phyloP scores from a whole-genome alignment of 176 grass and related monocot genomes.

The Coix lacrymajobi region DNA sequence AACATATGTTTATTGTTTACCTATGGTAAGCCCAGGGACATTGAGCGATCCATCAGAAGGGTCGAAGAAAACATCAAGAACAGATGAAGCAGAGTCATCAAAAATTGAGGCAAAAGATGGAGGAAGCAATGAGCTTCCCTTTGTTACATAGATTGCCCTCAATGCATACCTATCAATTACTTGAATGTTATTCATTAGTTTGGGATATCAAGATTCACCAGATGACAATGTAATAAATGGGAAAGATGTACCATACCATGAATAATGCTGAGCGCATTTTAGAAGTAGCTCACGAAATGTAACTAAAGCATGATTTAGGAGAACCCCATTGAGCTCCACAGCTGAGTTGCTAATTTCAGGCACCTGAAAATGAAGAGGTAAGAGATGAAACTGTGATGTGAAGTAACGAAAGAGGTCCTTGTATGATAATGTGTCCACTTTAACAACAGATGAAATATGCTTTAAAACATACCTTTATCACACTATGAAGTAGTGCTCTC shows the following conservation, averaged over 20 bases:
- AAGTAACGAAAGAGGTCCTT: neutral
- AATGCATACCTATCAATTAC: constrained; percentile 60
- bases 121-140: constrained; percentile 78
- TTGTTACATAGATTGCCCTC: constrained; percentile 75
- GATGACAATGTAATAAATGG: neutral
- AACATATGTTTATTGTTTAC: constrained; percentile 44
- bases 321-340: constrained; percentile 84
- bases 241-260: constrained; percentile 64
- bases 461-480: constrained; percentile 57
- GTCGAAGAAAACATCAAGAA: constrained; percentile 95
- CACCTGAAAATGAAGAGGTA: constrained; percentile 38
- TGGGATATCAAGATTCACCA: neutral
- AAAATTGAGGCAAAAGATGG: constrained; percentile 90
- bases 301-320: constrained; percentile 86
- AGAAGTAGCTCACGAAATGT: constrained; percentile 77
- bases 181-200: constrained; percentile 13
- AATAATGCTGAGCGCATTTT: constrained; percentile 91
- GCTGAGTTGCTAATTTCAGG: constrained; percentile 62
- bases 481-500: constrained; percentile 70
- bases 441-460: constrained; percentile 20
- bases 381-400: constrained; percentile 1
- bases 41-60: constrained; percentile 80
- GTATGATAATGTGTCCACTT: neutral
- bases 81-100: constrained; percentile 80
- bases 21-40: constrained; percentile 79